Evolutionary conservation across 768 basidiomycete species (phyloP).

Genomic region (Stropharia rugosoannulata): DNA sequence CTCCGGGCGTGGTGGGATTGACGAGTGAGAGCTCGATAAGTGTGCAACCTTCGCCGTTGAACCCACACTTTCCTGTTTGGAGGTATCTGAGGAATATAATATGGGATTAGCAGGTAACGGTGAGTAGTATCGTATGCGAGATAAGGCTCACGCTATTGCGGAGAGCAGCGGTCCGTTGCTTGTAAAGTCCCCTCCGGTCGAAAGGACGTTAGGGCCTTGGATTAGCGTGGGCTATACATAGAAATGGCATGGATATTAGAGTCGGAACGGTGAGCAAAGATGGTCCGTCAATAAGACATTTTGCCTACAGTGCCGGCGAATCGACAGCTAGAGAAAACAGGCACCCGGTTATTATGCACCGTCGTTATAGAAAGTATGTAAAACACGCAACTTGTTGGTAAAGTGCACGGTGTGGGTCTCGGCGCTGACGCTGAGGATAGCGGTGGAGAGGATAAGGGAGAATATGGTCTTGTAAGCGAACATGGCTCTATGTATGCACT

Average conservation of each 20-base stretch:
- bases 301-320: conserved; percentile 1
- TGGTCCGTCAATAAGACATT: too few species aligned
- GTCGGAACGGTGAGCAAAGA: too few species aligned
- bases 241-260: too few species aligned
- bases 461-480: background rate
- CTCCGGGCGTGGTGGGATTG: conserved; percentile 29
- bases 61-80: conserved; percentile 26
- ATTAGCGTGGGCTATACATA: conserved; percentile 22
- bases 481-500: background rate
- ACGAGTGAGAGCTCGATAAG: conserved; percentile 30
- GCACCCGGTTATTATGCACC: too few species aligned
- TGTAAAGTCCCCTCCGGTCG: conserved; percentile 26
- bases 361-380: too few species aligned
- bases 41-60: conserved; percentile 36
- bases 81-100: background rate
- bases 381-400: conserved; percentile 35
- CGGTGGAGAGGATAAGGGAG: background rate
- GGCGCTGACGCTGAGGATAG: conserved; percentile 24
- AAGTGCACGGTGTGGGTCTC: conserved; percentile 46
- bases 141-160: conserved; percentile 24
- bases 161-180: conserved; percentile 23
- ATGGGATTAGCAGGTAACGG: background rate
- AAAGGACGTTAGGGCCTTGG: conserved; percentile 21
- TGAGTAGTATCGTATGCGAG: background rate
- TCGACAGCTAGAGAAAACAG: background rate